phyloP scores from a whole-genome alignment of 768 basidiomycete species.

The Panaeolus cyanescens region DNA sequence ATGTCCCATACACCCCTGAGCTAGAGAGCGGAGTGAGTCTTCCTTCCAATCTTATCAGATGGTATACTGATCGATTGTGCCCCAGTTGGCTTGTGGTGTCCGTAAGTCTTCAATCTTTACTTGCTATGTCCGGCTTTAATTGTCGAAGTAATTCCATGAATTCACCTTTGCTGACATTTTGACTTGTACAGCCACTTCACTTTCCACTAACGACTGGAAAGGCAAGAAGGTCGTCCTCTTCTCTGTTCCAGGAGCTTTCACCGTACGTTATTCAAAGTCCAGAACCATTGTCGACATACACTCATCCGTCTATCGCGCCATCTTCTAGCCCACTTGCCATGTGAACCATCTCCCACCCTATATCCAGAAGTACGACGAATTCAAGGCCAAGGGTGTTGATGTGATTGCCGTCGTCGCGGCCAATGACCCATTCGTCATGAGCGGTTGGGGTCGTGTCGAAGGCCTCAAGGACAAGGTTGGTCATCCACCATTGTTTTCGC shows the following conservation, averaged over 20 bases:
- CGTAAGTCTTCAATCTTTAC: constrained; percentile 43
- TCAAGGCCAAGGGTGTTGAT: constrained; percentile 78
- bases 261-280: constrained; percentile 44
- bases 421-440: constrained; percentile 81
- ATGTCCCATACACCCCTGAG: constrained; percentile 62
- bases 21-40: constrained; percentile 60
- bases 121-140: background rate
- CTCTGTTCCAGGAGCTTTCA: constrained; percentile 81
- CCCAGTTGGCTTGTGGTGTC: constrained; percentile 60
- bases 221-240: constrained; percentile 83
- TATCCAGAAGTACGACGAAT: constrained; percentile 68
- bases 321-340: constrained; percentile 60
- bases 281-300: background rate
- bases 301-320: constrained; percentile 28
- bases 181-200: constrained; percentile 43
- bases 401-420: constrained; percentile 73
- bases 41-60: constrained; percentile 11
- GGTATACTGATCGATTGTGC: constrained; percentile 1
- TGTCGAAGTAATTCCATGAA: background rate
- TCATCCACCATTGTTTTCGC: background rate
- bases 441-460: constrained; percentile 61
- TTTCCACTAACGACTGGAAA: constrained; percentile 69
- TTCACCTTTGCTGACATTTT: constrained; percentile 10
- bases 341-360: constrained; percentile 64
- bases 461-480: constrained; percentile 68